Base-by-base conservation (phyloP, 169 alveolate genomes). In the Condylostoma magnum region DNA sequence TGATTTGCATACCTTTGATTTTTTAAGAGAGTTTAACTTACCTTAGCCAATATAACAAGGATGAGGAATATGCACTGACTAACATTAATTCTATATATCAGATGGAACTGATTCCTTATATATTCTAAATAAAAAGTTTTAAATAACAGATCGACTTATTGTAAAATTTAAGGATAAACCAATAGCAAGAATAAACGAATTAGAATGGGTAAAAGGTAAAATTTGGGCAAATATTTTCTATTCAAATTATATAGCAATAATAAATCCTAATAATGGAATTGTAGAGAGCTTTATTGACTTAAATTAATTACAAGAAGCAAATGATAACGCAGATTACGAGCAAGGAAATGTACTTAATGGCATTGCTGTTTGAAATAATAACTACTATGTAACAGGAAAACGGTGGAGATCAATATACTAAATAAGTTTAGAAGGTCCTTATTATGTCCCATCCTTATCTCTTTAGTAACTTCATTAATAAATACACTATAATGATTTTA, bases 21-120 rank as follows among this genome's bases (percentile, higher is more conserved):
- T 51, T 6, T 22, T 52, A 28, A 44, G 25, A 34, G 57, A 33
- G 1, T 33, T 41, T 5, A 36, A 38, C 15, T 44, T 63, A 30
- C 68, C 73, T 53, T 34, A 38, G 15, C 15, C 50, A 34, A 48
- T 75, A 2, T 18, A 41, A 53, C 77, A 66, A 65, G 82, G 82
- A 47, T 75, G 82, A 76, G 82, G 82, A 6, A 31, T 75, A 10
- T 41, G 58, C 38, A 38, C 55, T 63, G 73, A 63, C 30, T 54
- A 57, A 0, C 38, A 36, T 10, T 41, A 63, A 27, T 30, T 63
- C 10, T 63, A 63, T 41, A 63, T 63, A 5, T 43, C 73, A 22
- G 73, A 63, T 6, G 73, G 73, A 44, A 20, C 73, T 15, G 5
- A 44, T 22, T 38, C 20, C n/a, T 43, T 63, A n/a, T 63, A 22